A percentile compares a stretch with the other conserved stretches of the same genome.
These are phyloP conservation scores for Arthrobotrys sinensis DNA, from an alignment of 2,329 filamentous ascomycete species.

Conservation along the genomic window DNA sequence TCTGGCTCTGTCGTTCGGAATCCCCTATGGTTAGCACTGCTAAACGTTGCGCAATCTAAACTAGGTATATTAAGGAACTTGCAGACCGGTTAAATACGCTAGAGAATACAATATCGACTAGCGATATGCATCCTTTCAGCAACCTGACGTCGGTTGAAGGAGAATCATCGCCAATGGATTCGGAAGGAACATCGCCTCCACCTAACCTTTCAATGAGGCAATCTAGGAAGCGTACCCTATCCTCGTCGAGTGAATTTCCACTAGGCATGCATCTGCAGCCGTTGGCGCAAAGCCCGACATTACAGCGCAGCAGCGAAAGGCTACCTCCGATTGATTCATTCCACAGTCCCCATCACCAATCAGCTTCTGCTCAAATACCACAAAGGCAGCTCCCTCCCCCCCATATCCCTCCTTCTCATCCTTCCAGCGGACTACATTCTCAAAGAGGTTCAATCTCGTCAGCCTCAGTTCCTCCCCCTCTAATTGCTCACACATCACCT, in stretches of 20 bases:
- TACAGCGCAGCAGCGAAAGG: constrained; percentile 63
- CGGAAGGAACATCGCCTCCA: constrained; percentile 65
- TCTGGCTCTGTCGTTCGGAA: constrained; percentile 37
- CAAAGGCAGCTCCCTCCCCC: constrained; percentile 64
- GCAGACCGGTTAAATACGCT: constrained; percentile 86
- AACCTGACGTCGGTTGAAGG: constrained; percentile 64
- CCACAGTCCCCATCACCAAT: constrained; percentile 64
- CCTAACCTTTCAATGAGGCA: constrained; percentile 60
- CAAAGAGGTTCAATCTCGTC: constrained; percentile 60
- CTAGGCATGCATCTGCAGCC: constrained; percentile 64
- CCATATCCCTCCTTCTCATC: constrained; percentile 64
- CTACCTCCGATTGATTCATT: constrained; percentile 65
- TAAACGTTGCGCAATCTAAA: constrained; percentile 59
- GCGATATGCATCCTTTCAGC: constrained; percentile 64
- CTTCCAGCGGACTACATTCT: constrained; percentile 61
- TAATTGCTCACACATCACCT: constrained; percentile 62
- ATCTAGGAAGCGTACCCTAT: constrained; percentile 70
- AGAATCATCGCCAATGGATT: constrained; percentile 64
- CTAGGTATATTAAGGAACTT: constrained; percentile 89
- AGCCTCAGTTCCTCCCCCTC: constrained; percentile 59
- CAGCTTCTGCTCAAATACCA: constrained; percentile 63
- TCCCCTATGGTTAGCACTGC: constrained; percentile 60
- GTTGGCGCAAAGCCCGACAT: constrained; percentile 63
- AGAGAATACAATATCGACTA: constrained; percentile 79
- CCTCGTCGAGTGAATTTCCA: constrained; percentile 65